Evolutionary conservation across 208 protist genomes (phyloP), one percentile per base, ranked within the genome.

Genomic region (Leishmania mexicana): DNA sequence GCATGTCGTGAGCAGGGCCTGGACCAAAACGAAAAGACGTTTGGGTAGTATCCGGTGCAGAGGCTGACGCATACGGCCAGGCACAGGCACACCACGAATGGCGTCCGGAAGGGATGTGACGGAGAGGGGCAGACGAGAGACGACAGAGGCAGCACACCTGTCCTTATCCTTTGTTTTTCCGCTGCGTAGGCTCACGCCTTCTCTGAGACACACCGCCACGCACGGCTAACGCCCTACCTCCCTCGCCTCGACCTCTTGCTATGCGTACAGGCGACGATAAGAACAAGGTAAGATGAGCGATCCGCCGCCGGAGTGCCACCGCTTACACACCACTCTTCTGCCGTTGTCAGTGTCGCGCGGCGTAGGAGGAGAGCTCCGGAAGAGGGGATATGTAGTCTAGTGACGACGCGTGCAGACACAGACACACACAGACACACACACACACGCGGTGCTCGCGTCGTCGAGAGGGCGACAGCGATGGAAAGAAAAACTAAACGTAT

Each of bases 1-100:
- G 64, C 75, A 84, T 72, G 51, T 65, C 68, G 54, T 51, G 57
- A 45, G 5, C 24, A 65, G 38, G 21, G 40, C 74, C 51, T 42
- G 6, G 6, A 79, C 8, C 15, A 83, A 60, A 45, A 42, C 45
- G 31, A 77, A 49, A 71, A 76, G 28, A 28, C 17, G 31, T 47
- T 42, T 35, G n/a, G 42, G 21, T 65, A 17, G 38, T 73, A 73
- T 13, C 42, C 40, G 0, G 68, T 35, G 68, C 19, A 28, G 42
- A 49, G 15, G 24, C 19, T 5, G 49, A 21, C n/a, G 38, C 72
- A 47, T 45, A n/a, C 15, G 35, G 40, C 51, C 42, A 75, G 40
- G 47, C 19, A 58, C 15, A 75, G 5, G 3, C 28, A 40, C n/a
- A 54, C 19, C 24, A 57, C 5, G 62, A 28, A n/a, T 31, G 35